Evolutionary conservation across 495 filamentous ascomycete species (phyloP), one percentile per base, ranked within the genome.

Genomic region (Eremomyces bilateralis): DNA sequence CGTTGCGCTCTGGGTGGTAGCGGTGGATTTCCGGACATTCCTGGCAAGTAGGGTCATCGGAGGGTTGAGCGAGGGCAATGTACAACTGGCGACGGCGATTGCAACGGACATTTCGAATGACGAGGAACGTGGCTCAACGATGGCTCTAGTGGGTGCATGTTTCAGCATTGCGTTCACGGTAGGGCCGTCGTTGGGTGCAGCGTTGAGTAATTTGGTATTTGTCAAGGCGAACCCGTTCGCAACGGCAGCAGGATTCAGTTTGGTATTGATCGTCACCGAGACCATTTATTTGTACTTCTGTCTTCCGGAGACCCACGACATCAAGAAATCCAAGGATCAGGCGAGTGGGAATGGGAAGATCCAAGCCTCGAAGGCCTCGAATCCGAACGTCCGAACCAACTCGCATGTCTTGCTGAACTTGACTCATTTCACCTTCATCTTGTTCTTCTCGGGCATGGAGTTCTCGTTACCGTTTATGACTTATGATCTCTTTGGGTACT

Each of bases 91-190:
- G 15, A 83, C 81, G 35, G 90, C 90, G 27, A 99, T 99, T 46
- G 88, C 90, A 8, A 90, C 88, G 4, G 88, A 99, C 54, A 78
- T 99, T 38, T 88, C 78, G 37, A 80, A 88, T 45, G 71, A 78
- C 34, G 64, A 66, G 30, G 74, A 69, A 37, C 67, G 88, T 17
- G 80, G 82, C 1, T 71, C 78, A 12, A 92, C 90, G 20, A 93
- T 99, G 75, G 88, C 88, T 11, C 62, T 95, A 27, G 82, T 99
- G 11, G 88, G 88, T 21, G 85, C 73, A 24, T 95, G 90, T 56
- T 99, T 99, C 60, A 84, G 76, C 33, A 78, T 99, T 43, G 84
- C 88, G 10, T 99, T 99, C 50, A 95, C 90, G 1, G 90, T 88
- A 46, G 88, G 88, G 0, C 88, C 88, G 0, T 78, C 83, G 19